Conservation (phyloP, 768 basidiomycete genomes). For the Coprinellus aureogranulatus region DNA sequence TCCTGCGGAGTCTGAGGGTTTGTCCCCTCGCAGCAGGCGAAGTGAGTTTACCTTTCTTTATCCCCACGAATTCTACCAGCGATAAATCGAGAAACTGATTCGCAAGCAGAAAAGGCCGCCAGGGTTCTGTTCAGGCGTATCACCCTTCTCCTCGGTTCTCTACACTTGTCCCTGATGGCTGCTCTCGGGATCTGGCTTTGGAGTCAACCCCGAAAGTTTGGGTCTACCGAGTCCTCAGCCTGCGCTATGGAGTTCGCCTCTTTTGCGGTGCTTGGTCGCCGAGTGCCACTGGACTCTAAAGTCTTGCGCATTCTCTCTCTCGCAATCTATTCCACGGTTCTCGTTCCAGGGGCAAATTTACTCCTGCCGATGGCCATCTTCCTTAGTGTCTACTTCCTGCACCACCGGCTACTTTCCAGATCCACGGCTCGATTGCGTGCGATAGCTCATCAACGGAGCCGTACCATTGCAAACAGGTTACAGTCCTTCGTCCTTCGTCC, state of each 20-base stretch:
- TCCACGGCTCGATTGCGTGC: not conserved
- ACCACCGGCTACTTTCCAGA: not conserved
- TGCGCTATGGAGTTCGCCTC: not conserved
- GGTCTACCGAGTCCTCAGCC: not conserved
- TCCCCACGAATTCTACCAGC: too few species aligned
- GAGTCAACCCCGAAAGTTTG: not conserved
- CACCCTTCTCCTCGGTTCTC: not conserved
- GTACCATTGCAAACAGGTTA: too few species aligned
- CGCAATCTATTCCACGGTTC: not conserved
- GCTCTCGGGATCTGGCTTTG: conserved; percentile 13
- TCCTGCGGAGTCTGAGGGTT: too few species aligned
- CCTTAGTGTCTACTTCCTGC: not conserved
- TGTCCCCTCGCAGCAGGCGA: too few species aligned
- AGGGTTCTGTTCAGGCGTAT: not conserved
- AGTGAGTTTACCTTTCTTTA: too few species aligned
- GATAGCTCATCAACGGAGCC: too few species aligned
- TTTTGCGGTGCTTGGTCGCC: not conserved
- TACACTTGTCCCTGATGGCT: conserved; percentile 10
- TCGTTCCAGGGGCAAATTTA: conserved; percentile 1
- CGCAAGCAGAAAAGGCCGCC: too few species aligned
- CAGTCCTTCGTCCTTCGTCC: too few species aligned
- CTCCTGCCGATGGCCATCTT: not conserved
- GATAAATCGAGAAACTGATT: not conserved
- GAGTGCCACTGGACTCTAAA: not conserved
- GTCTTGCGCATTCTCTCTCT: conserved; percentile 4